phyloP scores from a whole-genome alignment of 495 filamentous ascomycete species.

The Neurospora africana region DNA sequence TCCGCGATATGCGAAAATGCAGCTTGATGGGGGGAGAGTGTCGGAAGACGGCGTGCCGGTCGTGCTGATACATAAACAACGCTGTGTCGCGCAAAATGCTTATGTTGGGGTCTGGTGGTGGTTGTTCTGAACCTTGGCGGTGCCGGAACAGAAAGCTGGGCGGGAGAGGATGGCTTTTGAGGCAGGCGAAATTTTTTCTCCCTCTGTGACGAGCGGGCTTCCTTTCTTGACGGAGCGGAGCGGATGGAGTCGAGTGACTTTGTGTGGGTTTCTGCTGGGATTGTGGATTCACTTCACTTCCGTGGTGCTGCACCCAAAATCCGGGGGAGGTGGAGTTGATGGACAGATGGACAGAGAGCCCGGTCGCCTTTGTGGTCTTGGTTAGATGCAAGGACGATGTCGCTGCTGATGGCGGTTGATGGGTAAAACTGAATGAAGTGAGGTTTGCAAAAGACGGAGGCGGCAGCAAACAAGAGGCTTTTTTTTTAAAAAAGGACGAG shows the following conservation, averaged over 20 bases:
- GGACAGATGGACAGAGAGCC: neutral
- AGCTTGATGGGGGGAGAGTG: conserved; percentile 83
- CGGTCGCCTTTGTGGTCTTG: neutral
- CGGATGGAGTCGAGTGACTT: neutral
- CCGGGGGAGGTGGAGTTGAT: neutral
- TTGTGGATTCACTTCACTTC: neutral
- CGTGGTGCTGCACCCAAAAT: neutral
- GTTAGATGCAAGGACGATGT: neutral
- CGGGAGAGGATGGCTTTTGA: neutral
- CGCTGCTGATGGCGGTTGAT: neutral
- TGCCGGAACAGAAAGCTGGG: neutral
- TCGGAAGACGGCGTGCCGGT: conserved; percentile 45
- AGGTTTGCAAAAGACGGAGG: neutral
- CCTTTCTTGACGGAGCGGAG: neutral
- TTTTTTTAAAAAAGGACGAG: neutral
- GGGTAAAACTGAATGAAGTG: neutral
- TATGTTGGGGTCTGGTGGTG: conserved; percentile 23
- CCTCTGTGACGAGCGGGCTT: neutral
- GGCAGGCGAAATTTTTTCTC: neutral
- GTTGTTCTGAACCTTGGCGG: conserved; percentile 6
- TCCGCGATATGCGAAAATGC: conserved; percentile 88
- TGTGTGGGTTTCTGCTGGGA: neutral
- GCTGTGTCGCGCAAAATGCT: conserved; percentile 31
- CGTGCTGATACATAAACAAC: conserved; percentile 52
- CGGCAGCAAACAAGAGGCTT: neutral